phyloP scores from a whole-genome alignment of 805 yeast genomes.

The Martiniozyma abietophila region DNA sequence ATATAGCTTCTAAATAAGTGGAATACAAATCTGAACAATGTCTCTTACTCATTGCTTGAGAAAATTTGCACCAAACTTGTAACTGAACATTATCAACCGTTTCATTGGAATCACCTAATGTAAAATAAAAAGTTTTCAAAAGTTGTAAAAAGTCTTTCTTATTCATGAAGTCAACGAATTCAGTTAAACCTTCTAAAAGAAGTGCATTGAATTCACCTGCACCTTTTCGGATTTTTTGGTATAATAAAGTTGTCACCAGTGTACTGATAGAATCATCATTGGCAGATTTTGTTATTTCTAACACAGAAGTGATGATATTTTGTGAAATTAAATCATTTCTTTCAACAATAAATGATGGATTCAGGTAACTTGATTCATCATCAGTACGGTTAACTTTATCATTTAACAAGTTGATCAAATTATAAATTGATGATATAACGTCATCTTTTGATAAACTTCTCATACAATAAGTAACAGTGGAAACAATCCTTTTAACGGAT shows the following conservation, averaged over 20 bases:
- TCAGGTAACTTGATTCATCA: slow-evolving; percentile 11
- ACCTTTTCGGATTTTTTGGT: slow-evolving; percentile 53
- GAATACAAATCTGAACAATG: slow-evolving; percentile 38
- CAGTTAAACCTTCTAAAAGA: slow-evolving; percentile 53
- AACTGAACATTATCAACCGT: slow-evolving; percentile 26
- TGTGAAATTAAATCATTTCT: slow-evolving; percentile 34
- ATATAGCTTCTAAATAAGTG: slow-evolving; percentile 54
- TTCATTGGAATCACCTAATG: slow-evolving; percentile 35
- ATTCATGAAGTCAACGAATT: slow-evolving; percentile 51
- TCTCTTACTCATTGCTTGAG: slow-evolving; percentile 25
- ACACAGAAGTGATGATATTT: slow-evolving; percentile 61
- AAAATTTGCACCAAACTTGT: slow-evolving; percentile 41
- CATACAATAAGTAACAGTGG: slow-evolving; percentile 56
- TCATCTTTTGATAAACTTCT: slow-evolving; percentile 69
- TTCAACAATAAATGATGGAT: slow-evolving; percentile 16
- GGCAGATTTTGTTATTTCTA: slow-evolving; percentile 56
- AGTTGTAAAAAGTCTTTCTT: slow-evolving; percentile 61
- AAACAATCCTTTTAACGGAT: slow-evolving; percentile 45
- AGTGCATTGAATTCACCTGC: slow-evolving; percentile 45
- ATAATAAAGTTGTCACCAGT: slow-evolving; percentile 69
- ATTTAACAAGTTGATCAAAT: slow-evolving; percentile 63
- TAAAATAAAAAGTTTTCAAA: slow-evolving; percentile 49
- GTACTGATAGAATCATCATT: slow-evolving; percentile 66
- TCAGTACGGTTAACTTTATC: slow-evolving; percentile 22
- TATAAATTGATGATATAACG: slow-evolving; percentile 74